A percentile compares a stretch with the other conserved stretches of the same genome.
These are phyloP conservation scores for Suhomyces kunorum DNA, from an alignment of 1,139 yeast genomes.

Conservation along the genomic window DNA sequence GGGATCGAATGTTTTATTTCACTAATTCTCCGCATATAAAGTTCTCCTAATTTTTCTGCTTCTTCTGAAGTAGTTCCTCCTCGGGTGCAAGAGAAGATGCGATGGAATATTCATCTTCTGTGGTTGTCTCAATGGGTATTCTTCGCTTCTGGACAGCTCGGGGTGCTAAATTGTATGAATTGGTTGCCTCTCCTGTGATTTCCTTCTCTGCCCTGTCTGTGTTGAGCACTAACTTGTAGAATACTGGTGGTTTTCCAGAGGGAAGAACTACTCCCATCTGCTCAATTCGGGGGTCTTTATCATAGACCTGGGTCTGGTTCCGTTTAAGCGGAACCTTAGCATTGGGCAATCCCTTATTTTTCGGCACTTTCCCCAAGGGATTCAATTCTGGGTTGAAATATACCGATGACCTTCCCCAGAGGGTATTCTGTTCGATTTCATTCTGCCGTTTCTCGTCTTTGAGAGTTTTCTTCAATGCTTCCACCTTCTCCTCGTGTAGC, in stretches of 20 bases:
- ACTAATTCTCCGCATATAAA: too few relatives aligned
- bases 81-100: constrained; percentile 7
- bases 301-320: constrained; percentile 3
- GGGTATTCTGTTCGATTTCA: constrained; percentile 25
- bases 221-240: constrained; percentile 43
- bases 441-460: constrained; percentile 20
- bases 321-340: constrained; percentile 28
- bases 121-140: constrained; percentile 7
- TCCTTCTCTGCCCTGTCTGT: constrained; percentile 17
- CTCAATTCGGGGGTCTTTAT: constrained; percentile 32
- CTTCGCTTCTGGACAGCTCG: constrained; percentile 7
- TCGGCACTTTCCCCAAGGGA: constrained; percentile 48
- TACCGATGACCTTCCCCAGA: constrained; percentile 42
- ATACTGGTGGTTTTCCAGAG: constrained; percentile 40
- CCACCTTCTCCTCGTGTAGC: constrained; percentile 35
- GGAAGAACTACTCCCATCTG: constrained; percentile 36
- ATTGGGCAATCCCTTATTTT: constrained; percentile 22
- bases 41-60: constrained; percentile 2
- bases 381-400: constrained; percentile 50
- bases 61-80: constrained; percentile 8
- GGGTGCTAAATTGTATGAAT: constrained; percentile 8
- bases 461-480: constrained; percentile 22
- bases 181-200: constrained; percentile 7
- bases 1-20: neutral
- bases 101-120: constrained; percentile 4